Conservation (phyloP, 768 basidiomycete genomes). For the Ramaria sp. region DNA sequence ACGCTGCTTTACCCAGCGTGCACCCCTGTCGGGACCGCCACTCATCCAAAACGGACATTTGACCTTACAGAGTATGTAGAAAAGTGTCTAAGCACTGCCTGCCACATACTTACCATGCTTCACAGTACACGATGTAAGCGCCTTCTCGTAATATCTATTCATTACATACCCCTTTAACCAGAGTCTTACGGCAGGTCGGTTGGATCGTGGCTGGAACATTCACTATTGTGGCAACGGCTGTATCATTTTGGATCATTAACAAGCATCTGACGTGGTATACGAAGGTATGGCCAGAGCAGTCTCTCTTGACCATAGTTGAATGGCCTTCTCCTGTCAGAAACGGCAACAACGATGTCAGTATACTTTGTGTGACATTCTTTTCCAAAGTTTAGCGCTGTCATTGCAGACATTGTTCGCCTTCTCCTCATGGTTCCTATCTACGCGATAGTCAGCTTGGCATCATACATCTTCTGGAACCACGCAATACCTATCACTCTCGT, state of each 20-base stretch:
- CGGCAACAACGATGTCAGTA: conserved; percentile 53
- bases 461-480: conserved; percentile 66
- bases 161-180: neutral
- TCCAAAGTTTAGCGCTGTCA: neutral
- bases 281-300: conserved; percentile 33
- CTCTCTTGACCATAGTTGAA: neutral
- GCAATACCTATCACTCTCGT: conserved; percentile 59
- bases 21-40: conserved; percentile 38
- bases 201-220: conserved; percentile 59
- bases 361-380: neutral
- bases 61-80: conserved; percentile 42
- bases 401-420: conserved; percentile 56
- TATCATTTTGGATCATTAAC: conserved; percentile 66
- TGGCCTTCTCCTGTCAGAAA: conserved; percentile 33
- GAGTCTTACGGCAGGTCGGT: conserved; percentile 36
- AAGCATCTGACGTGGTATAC: conserved; percentile 68
- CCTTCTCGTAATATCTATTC: neutral
- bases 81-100: neutral
- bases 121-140: conserved; percentile 46
- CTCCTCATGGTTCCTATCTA: conserved; percentile 76
- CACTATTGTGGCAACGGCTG: conserved; percentile 40
- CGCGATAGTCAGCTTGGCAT: conserved; percentile 52
- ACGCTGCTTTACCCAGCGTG: conserved; percentile 28
- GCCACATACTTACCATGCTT: neutral
- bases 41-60: conserved; percentile 52